Base-by-base conservation (phyloP, 441 rosid genomes). In the Pelargonium cotyledonis region DNA sequence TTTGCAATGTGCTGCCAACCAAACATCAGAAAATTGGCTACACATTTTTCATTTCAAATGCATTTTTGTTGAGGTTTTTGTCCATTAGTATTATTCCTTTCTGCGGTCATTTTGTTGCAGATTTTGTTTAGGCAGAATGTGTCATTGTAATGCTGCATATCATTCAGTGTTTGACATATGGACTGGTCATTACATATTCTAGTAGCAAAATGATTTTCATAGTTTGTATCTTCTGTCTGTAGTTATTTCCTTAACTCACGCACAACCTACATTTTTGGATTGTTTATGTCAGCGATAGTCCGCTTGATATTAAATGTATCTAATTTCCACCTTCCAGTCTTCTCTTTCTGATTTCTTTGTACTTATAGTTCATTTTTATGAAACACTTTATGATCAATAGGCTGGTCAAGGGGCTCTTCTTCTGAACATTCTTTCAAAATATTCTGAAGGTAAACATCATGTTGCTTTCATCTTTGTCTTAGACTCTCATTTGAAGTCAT, bases 321-420 rank as follows among this genome's bases (percentile, higher is more conserved):
- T 55, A 6, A 18, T 55, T 23, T 55, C 21, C 18, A 16, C 61
- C 7, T 55, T 55, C 61, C 18, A 55, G 61, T 18, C 18, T 55
- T 55, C 8, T 55, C 61, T 55, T 55, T 55, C 18, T 40, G 44
- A 55, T n/a, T 55, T 8, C 8, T 15, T 55, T 55, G 21, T 55
- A 23, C 19, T 55, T 6, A 53, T 53, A 6, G 2, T 60, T 21
- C 66, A 8, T 72, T 66, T 29, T 19, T 68, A 57, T 64, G 9
- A 55, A 51, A 16, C 9, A 63, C 19, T 68, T 68, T 76, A 68
- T 73, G 71, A 72, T 70, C n/a, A 40, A 29, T 70, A 95, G 99
- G 96, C 97, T 80, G 98, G 96, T 57, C 97, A 92, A 78, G 98
- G 99, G 67, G 97, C 99, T 75, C 88, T 95, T 78, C 87, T 95